Conservation (phyloP, 2,329 filamentous ascomycete species). For the Aspergillus eucalypticola region DNA sequence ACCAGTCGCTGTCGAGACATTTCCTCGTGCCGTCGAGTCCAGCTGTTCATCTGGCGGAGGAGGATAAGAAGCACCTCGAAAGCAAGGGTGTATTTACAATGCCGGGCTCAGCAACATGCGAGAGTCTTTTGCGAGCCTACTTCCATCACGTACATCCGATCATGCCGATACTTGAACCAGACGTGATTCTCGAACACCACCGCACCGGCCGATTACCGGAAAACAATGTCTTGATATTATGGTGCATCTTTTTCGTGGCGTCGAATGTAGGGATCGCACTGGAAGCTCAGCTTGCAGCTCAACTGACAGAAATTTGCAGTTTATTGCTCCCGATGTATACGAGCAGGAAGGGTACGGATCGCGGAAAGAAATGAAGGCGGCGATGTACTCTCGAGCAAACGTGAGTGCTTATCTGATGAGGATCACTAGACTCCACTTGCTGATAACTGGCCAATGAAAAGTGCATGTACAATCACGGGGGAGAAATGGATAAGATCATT, state of each 20-base stretch:
- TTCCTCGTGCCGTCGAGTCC: conserved; percentile 21
- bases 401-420: conserved; percentile 24
- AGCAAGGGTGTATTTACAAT: conserved; percentile 39
- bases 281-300: neutral
- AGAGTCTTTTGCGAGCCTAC: conserved; percentile 37
- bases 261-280: conserved; percentile 28
- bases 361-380: conserved; percentile 39
- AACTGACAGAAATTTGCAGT: conserved; percentile 20
- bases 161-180: conserved; percentile 39
- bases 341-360: conserved; percentile 35
- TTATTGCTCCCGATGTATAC: conserved; percentile 24
- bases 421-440: neutral
- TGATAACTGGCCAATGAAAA: neutral
- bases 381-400: conserved; percentile 42
- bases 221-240: conserved; percentile 41
- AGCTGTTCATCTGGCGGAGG: conserved; percentile 13
- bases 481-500: conserved; percentile 43
- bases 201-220: conserved; percentile 27
- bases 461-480: conserved; percentile 33
- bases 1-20: conserved; percentile 22
- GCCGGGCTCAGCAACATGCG: conserved; percentile 30
- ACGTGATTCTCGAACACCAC: conserved; percentile 31
- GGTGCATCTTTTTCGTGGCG: conserved; percentile 44
- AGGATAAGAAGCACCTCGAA: conserved; percentile 28
- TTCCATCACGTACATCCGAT: conserved; percentile 43